Evolutionary conservation across 768 basidiomycete species (phyloP), one percentile per base, ranked within the genome.

Genomic region (Pulveroboletus ravenelii): DNA sequence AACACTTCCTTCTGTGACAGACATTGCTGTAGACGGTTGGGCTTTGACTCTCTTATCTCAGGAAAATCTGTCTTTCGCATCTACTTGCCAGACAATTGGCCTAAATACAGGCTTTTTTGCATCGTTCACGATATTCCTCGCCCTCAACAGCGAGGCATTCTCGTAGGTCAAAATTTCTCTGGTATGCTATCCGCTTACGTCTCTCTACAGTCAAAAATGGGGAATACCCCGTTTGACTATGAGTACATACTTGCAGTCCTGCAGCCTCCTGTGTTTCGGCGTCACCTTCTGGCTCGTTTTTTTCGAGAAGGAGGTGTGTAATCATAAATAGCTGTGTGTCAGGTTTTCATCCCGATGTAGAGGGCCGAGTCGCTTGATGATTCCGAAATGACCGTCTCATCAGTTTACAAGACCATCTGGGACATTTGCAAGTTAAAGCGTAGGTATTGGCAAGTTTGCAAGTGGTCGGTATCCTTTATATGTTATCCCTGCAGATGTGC

Each of bases 21-120:
- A 98, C 67, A 98, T 98, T 51, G 95, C 95, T 40, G 95, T 98
- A 29, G 95, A 98, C 62, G 95, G 91, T 29, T 89, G 87, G 87
- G 88, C 84, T 17, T 76, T 88, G 48, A 92, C 89, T 5, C 77
- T 84, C 31, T 81, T 99, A 41, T 98, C 95, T 2, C 84, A 90
- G 53, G 93, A 93, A 56, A 94, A 93, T 63, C 71, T 98, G 34
- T 92, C 94, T 15, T 99, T 94, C 62, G 96, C 96, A 3, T 96
- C 93, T 15, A 98, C 94, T 7, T 97, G 95, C 51, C 96, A 99
- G 68, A 98, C 96, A 1, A 91, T 98, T 53, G 96, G 96, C 12
- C 76, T 99, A 23, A 97, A 95, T 60, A 89, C 90, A 1, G 96
- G 96, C 6, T 97, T 86, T 69, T 94, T 98, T 62, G 79, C 93